A percentile compares a stretch with the other conserved stretches of the same genome.
Conservation (phyloP, 116 monocot genomes). For the Papilionanthe hybrid region DNA sequence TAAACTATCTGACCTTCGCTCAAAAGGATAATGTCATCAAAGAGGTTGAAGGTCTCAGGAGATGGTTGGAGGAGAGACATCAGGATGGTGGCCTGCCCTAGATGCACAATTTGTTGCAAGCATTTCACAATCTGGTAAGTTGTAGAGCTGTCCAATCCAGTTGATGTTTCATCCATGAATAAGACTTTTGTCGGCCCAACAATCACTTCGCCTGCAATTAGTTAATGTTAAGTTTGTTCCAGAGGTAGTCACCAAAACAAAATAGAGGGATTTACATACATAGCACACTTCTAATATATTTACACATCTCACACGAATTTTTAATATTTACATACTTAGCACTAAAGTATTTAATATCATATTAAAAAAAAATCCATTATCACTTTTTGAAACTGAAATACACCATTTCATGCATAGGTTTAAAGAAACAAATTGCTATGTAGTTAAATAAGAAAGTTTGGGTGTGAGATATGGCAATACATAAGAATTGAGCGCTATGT, state of each 20-base stretch:
- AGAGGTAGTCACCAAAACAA: not conserved
- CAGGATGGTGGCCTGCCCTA: conserved; percentile 48
- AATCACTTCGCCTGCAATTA: conserved; percentile 40
- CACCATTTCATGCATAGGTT: too few relatives aligned
- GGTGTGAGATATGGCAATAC: too few relatives aligned
- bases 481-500: too few relatives aligned
- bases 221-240: not conserved
- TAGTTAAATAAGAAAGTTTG: too few relatives aligned
- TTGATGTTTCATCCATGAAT: conserved; percentile 89
- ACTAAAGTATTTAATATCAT: too few relatives aligned
- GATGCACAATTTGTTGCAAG: conserved; percentile 44
- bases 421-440: too few relatives aligned
- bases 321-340: too few relatives aligned
- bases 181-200: conserved; percentile 60
- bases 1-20: conserved; percentile 68
- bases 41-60: conserved; percentile 73
- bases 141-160: conserved; percentile 79
- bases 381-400: too few relatives aligned
- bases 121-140: conserved; percentile 73
- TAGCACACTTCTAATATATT: too few relatives aligned
- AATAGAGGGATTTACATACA: too few relatives aligned
- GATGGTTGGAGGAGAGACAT: conserved; percentile 77
- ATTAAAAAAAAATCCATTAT: too few relatives aligned
- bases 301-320: too few relatives aligned
- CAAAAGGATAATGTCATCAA: conserved; percentile 71